Base-by-base conservation (phyloP, 202 grass and related monocot species). In the Musa balbisiana region DNA sequence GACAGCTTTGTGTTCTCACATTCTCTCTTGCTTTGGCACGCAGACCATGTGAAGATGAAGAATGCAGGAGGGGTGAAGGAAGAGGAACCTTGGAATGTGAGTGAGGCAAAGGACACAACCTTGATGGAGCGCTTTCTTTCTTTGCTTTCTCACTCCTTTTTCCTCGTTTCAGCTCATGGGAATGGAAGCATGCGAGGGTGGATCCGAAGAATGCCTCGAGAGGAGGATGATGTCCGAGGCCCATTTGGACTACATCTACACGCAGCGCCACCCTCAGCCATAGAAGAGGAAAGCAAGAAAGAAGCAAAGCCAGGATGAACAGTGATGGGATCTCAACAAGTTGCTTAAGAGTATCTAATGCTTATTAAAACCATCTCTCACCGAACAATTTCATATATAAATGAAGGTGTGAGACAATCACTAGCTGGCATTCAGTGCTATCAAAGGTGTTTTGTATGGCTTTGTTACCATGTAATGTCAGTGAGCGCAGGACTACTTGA, bases 161-260 rank as follows among this genome's bases (percentile, higher is more conserved):
- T 25, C 25, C 15, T 33, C 27, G 17, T 16, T 23, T 71, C 69
- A 71, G 69, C 49, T 52, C 8, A 8, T 52, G 27, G 69, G 49
- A 10, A 9, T 49, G 49, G 25, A 75, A 2, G 54, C 29, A n/a
- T 75, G 73, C 26, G 12, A 50, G 55, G 55, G 60, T 33, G 73
- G 6, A 54, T 26, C 33, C 15, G 55, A 75, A 17, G 73, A 75
- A 75, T 75, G 73, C 55, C 55, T 75, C 13, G 19, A 75, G 26
- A 20, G 73, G 55, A 75, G 73, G n/a, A 49, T 75, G 26, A 62
- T 60, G 24, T 60, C 26, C 20, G 73, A 75, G 22, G 73, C 73
- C 26, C 55, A 75, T 60, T 23, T 75, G 73, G 73, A 75, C 55
- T 75, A 75, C 73, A 75, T 75, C 73, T 75, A 75, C 73, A 75